Conservation (phyloP, 2,329 filamentous ascomycete genomes). For the Pseudogymnoascus verrucosus region DNA sequence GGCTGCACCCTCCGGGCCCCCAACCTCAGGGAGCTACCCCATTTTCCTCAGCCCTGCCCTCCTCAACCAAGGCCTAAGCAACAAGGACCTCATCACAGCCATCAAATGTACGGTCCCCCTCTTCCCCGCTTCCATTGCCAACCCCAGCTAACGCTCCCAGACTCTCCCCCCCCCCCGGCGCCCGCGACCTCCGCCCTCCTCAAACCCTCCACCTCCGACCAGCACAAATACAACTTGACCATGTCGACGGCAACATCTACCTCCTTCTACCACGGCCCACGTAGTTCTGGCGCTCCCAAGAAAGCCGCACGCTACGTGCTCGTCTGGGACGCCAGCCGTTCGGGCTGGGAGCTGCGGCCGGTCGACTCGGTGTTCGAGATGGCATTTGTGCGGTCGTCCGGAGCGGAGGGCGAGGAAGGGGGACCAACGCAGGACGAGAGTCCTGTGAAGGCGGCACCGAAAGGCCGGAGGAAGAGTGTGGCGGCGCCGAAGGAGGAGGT, state of each 20-base stretch:
- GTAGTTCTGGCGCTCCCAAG: slow-evolving; percentile 36
- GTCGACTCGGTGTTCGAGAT: slow-evolving; percentile 78
- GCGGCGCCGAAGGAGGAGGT: slow-evolving; percentile 24
- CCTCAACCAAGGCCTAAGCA: background rate
- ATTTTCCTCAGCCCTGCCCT: slow-evolving; percentile 2
- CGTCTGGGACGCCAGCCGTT: slow-evolving; percentile 65
- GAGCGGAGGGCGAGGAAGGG: slow-evolving; percentile 44
- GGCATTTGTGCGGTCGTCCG: slow-evolving; percentile 58
- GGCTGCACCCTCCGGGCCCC: slow-evolving; percentile 1
- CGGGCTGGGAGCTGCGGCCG: slow-evolving; percentile 74
- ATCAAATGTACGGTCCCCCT: background rate
- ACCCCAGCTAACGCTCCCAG: background rate
- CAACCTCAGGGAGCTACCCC: background rate
- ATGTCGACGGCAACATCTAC: slow-evolving; percentile 48
- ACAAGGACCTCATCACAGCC: background rate
- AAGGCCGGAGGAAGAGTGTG: slow-evolving; percentile 12
- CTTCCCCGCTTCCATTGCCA: too few relatives aligned
- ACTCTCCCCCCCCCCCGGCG: slow-evolving; percentile 38
- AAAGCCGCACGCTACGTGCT: slow-evolving; percentile 48
- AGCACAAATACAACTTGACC: slow-evolving; percentile 38
- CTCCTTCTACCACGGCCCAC: slow-evolving; percentile 47
- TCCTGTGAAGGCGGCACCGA: slow-evolving; percentile 14
- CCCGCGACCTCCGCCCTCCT: slow-evolving; percentile 35
- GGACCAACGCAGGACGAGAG: slow-evolving; percentile 13
- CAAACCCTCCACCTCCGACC: slow-evolving; percentile 37